These are phyloP conservation scores for Fulvia fulva DNA, from an alignment of 2,329 filamentous ascomycete genomes.

Conservation along the genomic window DNA sequence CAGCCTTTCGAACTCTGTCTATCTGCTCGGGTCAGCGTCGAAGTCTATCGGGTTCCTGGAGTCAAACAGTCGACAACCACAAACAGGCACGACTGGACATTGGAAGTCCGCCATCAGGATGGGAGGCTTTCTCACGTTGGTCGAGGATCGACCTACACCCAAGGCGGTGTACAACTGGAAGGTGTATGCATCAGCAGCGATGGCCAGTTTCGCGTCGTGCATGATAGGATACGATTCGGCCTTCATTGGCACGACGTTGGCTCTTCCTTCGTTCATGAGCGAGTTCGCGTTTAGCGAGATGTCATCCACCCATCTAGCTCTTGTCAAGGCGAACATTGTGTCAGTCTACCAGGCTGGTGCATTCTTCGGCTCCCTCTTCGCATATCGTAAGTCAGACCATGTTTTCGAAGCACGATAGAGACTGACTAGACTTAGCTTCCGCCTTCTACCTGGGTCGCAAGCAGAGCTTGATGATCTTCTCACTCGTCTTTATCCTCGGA, in stretches of 20 bases:
- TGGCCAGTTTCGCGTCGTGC: constrained; percentile 55
- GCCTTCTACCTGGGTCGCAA: constrained; percentile 66
- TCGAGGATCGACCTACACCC: constrained; percentile 50
- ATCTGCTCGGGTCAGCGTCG: neutral
- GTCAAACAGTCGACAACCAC: neutral
- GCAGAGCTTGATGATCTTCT: constrained; percentile 59
- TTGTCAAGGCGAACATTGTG: constrained; percentile 71
- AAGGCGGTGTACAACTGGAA: constrained; percentile 58
- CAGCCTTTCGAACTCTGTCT: neutral
- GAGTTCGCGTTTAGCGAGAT: constrained; percentile 64
- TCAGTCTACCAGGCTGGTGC: constrained; percentile 78
- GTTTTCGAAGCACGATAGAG: neutral
- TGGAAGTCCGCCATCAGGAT: constrained; percentile 22
- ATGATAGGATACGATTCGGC: constrained; percentile 44
- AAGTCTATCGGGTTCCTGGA: neutral
- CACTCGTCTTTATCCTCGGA: constrained; percentile 63
- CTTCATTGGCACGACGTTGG: constrained; percentile 74
- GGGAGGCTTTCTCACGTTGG: constrained; percentile 35
- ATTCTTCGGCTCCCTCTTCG: constrained; percentile 73
- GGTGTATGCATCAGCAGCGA: constrained; percentile 52
- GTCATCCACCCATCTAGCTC: constrained; percentile 46
- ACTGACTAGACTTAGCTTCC: constrained; percentile 37
- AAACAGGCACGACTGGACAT: neutral
- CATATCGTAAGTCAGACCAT: constrained; percentile 47
- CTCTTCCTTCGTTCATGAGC: constrained; percentile 62